Base-by-base conservation (phyloP, 257 asterid genomes). In the Sherardia arvensis region DNA sequence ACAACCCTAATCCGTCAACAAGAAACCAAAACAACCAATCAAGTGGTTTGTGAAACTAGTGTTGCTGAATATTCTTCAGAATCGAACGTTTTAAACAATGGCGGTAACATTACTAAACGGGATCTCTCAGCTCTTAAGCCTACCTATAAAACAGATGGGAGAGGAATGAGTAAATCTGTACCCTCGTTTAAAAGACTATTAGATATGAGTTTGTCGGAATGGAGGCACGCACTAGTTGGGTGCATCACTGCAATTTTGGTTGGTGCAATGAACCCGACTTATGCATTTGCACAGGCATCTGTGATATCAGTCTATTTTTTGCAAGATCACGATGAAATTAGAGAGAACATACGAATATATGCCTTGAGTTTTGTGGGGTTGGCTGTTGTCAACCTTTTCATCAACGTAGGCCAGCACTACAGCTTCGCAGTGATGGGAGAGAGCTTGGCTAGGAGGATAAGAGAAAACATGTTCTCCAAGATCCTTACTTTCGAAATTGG, bases 371-470 rank as follows among this genome's bases (percentile, higher is more conserved):
- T 89, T 59, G 60, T 87, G 21, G 97, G 89, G 18, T 64, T 92
- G 65, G 94, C 97, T 0, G 14, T 82, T 87, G 61, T 82, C 97
- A 0, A 36, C 45, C 68, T 89, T 7, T 55, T 82, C 66, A 60
- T 86, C 56, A 88, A 80, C 45, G 60, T 86, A 17, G 69, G 79
- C 28, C 97, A 92, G 40, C 95, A 92, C 62, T 92, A 92, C 45
- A 87, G 74, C 53, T 89, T 92, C 66, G 97, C 94, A 6, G 89
- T 87, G 48, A 92, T 92, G 99, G 99, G 99, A 34, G 99, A 92
- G 70, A 22, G 84, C 36, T 63, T 89, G 77, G 87, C 99, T 0
- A 85, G 77, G 78, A 85, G 99, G 61, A 79, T 92, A 51, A 71
- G 99, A 59, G 95, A 87, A 67, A 84, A 82, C 53, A 87, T 89